Base-by-base conservation (phyloP, 495 filamentous ascomycete genomes). In the Trypethelium eluteriae region DNA sequence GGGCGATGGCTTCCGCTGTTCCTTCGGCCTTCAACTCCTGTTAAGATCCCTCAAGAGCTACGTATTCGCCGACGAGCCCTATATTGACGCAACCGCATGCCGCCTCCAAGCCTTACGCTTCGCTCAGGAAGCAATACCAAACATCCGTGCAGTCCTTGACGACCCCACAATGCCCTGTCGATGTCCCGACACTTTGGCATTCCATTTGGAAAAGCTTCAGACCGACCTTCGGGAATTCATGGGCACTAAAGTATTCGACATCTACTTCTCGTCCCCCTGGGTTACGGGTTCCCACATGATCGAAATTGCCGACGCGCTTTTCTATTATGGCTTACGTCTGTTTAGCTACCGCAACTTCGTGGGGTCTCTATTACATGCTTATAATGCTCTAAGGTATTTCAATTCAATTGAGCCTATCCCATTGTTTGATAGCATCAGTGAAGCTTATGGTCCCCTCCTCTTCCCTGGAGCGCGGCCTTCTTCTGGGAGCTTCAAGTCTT, bases 191-290 rank as follows among this genome's bases (percentile, higher is more conserved):
- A 74, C 72, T 12, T 47, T 72, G n/a, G 72, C 72, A 7, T 72
- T 67, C 34, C 70, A 74, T 14, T 50, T 74, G 47, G 68, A 65
- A 39, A 67, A 69, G 12, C 11, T 74, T 2, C 46, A 71, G n/a
- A 16, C n/a, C 10, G 69, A 74, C 38, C 32, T 74, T 3, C 50
- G 68, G 35, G 34, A 39, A 4, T 74, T 70, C 65, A 38, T 72
- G 2, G 36, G 64, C 9, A 62, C 50, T n/a, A 70, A 66, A 18
- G 57, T 64, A 25, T 74, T 74, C 35, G 68, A 69, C 50, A 32
- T 72, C 38, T 70, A 68, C 63, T 72, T 74, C 50, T 71, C 72
- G 32, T 67, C 68, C 12, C 69, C 72, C 0, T 74, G 72, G 72
- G 69, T 72, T 5, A 72, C 62, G 16, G 72, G 70, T 7, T 61